A percentile compares a stretch with the other conserved stretches of the same genome.
phyloP scores from a whole-genome alignment of 2,329 filamentous ascomycete genomes.

The Aspergillus aculeatus region DNA sequence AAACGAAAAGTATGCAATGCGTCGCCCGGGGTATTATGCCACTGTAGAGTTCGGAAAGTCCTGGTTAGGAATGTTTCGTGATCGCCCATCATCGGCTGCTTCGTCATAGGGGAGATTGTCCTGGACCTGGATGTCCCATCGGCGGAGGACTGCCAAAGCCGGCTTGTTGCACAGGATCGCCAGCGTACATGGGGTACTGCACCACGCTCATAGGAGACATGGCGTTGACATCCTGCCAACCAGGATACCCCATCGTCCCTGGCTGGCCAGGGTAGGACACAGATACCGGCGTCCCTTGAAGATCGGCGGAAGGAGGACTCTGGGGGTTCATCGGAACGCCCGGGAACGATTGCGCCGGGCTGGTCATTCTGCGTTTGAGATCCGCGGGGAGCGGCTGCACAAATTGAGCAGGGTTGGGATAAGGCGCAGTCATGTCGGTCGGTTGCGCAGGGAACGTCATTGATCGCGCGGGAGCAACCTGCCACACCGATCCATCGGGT shows the following conservation, averaged over 20 bases:
- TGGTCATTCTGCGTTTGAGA: slow-evolving; percentile 39
- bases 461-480: slow-evolving; percentile 30
- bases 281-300: slow-evolving; percentile 28
- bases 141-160: slow-evolving; percentile 26
- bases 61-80: not conserved
- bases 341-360: slow-evolving; percentile 30
- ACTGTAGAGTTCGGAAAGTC: slow-evolving; percentile 4
- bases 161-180: slow-evolving; percentile 28
- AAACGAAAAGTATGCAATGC: slow-evolving; percentile 15
- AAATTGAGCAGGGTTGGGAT: slow-evolving; percentile 30
- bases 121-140: slow-evolving; percentile 34
- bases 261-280: slow-evolving; percentile 31
- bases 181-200: slow-evolving; percentile 34
- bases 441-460: slow-evolving; percentile 37
- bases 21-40: slow-evolving; percentile 16
- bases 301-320: slow-evolving; percentile 26
- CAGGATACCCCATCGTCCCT: slow-evolving; percentile 29
- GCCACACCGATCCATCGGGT: slow-evolving; percentile 39
- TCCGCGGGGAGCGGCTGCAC: slow-evolving; percentile 31
- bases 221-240: slow-evolving; percentile 32
- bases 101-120: slow-evolving; percentile 27
- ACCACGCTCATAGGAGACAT: slow-evolving; percentile 33
- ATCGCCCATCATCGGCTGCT: not conserved
- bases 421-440: slow-evolving; percentile 25
- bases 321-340: slow-evolving; percentile 23